These are phyloP conservation scores for Ganoderma lucidum DNA, from an alignment of 1,284 basidiomycete species.

Conservation along the genomic window DNA sequence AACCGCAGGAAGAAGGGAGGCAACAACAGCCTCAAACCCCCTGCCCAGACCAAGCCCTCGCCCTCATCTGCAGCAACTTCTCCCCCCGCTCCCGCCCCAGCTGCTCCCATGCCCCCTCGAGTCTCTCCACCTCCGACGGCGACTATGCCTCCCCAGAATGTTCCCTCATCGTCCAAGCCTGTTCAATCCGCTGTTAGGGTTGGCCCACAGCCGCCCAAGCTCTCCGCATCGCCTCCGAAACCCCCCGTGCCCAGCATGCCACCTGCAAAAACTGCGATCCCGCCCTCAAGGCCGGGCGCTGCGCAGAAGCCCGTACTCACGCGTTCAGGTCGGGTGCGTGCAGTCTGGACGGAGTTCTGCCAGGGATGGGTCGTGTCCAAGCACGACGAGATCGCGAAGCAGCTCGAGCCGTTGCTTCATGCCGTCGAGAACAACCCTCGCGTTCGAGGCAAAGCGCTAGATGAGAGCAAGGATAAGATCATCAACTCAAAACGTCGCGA, in stretches of 20 bases:
- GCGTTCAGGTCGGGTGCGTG: constrained; percentile 30
- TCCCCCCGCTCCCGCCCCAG: constrained; percentile 6
- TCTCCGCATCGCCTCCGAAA: constrained; percentile 26
- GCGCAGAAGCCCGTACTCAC: constrained; percentile 21
- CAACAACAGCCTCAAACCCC: constrained; percentile 26
- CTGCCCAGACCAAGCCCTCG: constrained; percentile 27
- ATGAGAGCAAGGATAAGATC: constrained; percentile 23
- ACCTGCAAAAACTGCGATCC: constrained; percentile 10
- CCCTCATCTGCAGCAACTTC: not conserved
- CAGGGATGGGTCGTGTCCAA: constrained; percentile 22
- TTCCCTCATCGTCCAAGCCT: constrained; percentile 22
- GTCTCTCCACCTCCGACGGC: constrained; percentile 28
- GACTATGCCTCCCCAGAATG: constrained; percentile 22
- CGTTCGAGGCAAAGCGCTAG: constrained; percentile 20
- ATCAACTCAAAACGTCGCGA: constrained; percentile 26
- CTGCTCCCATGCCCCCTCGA: constrained; percentile 18
- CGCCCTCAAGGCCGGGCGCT: constrained; percentile 14
- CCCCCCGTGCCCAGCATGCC: constrained; percentile 18
- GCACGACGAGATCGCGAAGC: constrained; percentile 21
- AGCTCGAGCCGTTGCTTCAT: constrained; percentile 22
- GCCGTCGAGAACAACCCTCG: constrained; percentile 23
- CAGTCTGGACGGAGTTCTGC: constrained; percentile 27
- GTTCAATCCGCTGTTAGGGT: constrained; percentile 20
- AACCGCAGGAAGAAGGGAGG: constrained; percentile 30
- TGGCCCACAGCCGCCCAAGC: constrained; percentile 22